Conservation (phyloP, 192 early-diverging fungal genomes). For the Ambispora gerdemannii region DNA sequence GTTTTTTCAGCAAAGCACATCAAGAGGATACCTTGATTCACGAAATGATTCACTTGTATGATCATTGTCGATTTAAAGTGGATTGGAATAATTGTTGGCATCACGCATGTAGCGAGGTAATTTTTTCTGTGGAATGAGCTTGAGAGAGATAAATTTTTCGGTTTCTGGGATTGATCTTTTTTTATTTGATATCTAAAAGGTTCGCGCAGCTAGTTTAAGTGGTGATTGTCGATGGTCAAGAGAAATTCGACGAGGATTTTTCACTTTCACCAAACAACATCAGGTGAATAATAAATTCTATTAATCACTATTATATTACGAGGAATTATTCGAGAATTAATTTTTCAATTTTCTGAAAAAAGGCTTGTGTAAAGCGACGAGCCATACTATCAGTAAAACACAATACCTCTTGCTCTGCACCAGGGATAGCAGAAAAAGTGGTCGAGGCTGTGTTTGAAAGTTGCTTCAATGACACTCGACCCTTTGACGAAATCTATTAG, state of each 20-base stretch:
- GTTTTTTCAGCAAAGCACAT: conserved; percentile 72
- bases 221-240: conserved; percentile 74
- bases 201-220: conserved; percentile 74
- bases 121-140: not conserved
- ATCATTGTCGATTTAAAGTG: conserved; percentile 69
- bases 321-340: not conserved
- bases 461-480: conserved; percentile 92
- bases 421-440: conserved; percentile 78
- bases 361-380: conserved; percentile 82
- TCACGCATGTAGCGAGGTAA: conserved; percentile 76
- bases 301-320: not conserved
- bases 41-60: conserved; percentile 86
- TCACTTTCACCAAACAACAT: conserved; percentile 75
- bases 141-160: not conserved
- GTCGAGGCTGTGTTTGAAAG: conserved; percentile 84
- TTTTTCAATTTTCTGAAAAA: conserved; percentile 3
- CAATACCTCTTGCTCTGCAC: conserved; percentile 71
- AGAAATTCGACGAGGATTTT: conserved; percentile 64
- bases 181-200: conserved; percentile 35
- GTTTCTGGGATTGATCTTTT: not conserved
- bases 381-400: conserved; percentile 75
- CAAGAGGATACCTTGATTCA: conserved; percentile 92
- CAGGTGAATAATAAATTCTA: conserved; percentile 41
- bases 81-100: conserved; percentile 73
- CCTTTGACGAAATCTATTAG: conserved; percentile 93